Conservation (phyloP, 208 protist genomes). For the Crithidia thermophila region DNA sequence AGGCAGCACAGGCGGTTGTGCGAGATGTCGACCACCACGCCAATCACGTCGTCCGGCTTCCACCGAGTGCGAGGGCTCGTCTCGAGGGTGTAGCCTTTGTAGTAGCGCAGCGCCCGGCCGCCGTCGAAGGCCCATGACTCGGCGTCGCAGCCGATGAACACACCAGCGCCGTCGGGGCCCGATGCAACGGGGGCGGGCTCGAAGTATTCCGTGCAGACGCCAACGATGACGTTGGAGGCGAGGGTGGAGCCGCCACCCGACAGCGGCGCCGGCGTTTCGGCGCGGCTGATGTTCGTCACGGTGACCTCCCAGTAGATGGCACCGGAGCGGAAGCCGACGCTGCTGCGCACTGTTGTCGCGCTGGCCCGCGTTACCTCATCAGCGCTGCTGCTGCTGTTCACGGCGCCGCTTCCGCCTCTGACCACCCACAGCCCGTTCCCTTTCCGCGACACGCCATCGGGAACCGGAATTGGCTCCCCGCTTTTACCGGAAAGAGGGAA, state of each 20-base stretch:
- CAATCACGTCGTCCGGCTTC: constrained; percentile 85
- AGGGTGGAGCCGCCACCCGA: constrained; percentile 8
- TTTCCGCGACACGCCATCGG: constrained; percentile 25
- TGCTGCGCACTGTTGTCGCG: constrained; percentile 55
- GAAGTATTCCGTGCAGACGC: constrained; percentile 57
- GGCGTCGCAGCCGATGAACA: constrained; percentile 63
- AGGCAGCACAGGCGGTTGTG: constrained; percentile 58
- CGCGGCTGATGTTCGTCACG: constrained; percentile 51
- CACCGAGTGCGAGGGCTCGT: constrained; percentile 66
- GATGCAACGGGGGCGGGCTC: neutral
- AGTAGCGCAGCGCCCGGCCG: constrained; percentile 46
- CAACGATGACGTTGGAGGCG: constrained; percentile 46
- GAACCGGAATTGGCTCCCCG: neutral
- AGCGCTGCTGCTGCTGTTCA: neutral
- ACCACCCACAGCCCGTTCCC: constrained; percentile 38
- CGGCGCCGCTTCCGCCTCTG: constrained; percentile 20
- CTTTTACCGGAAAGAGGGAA: too few relatives aligned
- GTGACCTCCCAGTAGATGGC: constrained; percentile 90
- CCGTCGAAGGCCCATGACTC: constrained; percentile 88
- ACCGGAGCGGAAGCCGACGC: constrained; percentile 72
- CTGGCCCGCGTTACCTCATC: neutral
- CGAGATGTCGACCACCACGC: constrained; percentile 79
- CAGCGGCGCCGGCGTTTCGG: constrained; percentile 12
- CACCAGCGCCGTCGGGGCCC: constrained; percentile 22
- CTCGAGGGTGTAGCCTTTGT: constrained; percentile 66